Evolutionary conservation across 208 protist genomes (phyloP), one percentile per base, ranked within the genome.

Genomic region (Leishmania braziliensis): DNA sequence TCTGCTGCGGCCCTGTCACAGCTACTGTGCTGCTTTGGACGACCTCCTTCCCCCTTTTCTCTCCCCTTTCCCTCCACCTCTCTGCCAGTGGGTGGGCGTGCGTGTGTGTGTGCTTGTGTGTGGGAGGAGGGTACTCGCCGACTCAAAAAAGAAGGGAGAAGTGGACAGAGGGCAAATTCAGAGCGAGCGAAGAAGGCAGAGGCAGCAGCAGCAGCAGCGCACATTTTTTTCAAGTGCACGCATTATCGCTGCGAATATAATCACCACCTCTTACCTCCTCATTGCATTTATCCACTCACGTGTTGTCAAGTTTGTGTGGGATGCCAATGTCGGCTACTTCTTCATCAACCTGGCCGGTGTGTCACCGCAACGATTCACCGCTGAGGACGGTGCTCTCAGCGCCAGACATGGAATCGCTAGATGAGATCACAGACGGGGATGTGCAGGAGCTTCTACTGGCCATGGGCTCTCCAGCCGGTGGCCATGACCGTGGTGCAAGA

Each of bases 371-470:
- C 43, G 77, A 79, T 46, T 58, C 26, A 14, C 36, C 70, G n/a
- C 63, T 46, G 23, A 46, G 77, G 46, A 79, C 78, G 26, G 53
- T 86, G 9, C 73, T 82, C 73, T 86, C 82, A 36, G 65, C 82
- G 58, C 83, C 83, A 18, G 83, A 86, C 75, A 62, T 86, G 56
- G 83, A 86, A 63, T 80, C 81, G 66, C 75, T 88, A 66, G 68
- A 79, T 48, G 85, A 88, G 56, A 81, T 88, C 74, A 81, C 77
- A 9, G 85, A 88, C 51, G 36, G 36, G 39, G 85, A 88, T 66
- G 85, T 84, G 78, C 80, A 85, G 73, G 80, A 80, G 56, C 75
- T 88, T 20, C 84, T 88, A 0, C 6, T 82, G 3, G 16, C 79
- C 3, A 75, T 86, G 65, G 33, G 46, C 9, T 43, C 82, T 51